A percentile compares a stretch with the other conserved stretches of the same genome.
phyloP scores from a whole-genome alignment of 768 basidiomycete genomes.

The Gymnopilus dilepis region DNA sequence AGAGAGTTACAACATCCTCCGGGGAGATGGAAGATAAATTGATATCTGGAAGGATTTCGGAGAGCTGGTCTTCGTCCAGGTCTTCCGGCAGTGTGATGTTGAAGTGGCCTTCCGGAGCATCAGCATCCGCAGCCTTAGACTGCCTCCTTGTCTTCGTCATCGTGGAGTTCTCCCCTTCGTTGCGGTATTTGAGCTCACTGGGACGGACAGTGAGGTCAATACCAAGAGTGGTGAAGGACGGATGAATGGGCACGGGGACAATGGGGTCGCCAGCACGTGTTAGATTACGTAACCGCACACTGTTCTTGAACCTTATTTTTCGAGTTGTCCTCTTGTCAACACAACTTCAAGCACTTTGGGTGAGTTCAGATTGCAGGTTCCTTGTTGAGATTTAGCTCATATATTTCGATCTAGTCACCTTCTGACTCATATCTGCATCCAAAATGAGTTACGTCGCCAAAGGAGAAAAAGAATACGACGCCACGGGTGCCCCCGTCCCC shows the following conservation, averaged over 20 bases:
- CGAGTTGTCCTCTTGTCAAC: conserved; percentile 38
- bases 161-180: conserved; percentile 11
- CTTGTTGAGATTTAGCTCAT: conserved; percentile 16
- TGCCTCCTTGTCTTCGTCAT: conserved; percentile 66
- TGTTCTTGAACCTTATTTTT: conserved; percentile 44
- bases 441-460: conserved; percentile 99
- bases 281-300: conserved; percentile 34
- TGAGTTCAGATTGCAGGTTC: conserved; percentile 30
- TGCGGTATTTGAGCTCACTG: conserved; percentile 37
- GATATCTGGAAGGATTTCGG: conserved; percentile 64
- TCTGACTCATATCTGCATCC: conserved; percentile 64
- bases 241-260: conserved; percentile 5
- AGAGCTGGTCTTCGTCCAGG: conserved; percentile 65
- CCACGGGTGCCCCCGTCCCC: conserved; percentile 83
- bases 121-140: conserved; percentile 52
- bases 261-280: conserved; percentile 35
- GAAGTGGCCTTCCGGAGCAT: conserved; percentile 42
- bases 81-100: conserved; percentile 65
- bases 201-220: conserved; percentile 41
- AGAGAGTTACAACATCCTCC: conserved; percentile 65
- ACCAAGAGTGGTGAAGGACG: conserved; percentile 17
- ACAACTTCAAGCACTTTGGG: conserved; percentile 51
- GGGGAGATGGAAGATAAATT: conserved; percentile 60
- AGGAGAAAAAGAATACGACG: conserved; percentile 98
- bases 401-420: conserved; percentile 62